Evolutionary conservation across 1,139 yeast species (phyloP).

Genomic region (Blastobotrys malaysiensis): DNA sequence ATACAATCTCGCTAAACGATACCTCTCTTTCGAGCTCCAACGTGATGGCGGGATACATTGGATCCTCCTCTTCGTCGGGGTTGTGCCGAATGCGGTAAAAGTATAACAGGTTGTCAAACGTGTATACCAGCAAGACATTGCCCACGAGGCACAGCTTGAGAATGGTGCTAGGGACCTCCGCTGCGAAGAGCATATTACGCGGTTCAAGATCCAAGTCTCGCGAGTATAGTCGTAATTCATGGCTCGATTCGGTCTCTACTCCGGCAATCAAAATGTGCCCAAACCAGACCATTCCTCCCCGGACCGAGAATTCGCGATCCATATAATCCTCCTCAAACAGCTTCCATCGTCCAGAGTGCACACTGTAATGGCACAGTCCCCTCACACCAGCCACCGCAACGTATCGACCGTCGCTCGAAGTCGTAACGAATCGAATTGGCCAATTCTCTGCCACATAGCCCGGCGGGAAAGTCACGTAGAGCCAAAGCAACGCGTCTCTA

Average conservation of each 20-base stretch:
- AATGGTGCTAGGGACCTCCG: slow-evolving; percentile 28
- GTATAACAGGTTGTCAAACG: slow-evolving; percentile 29
- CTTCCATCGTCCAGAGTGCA: slow-evolving; percentile 39
- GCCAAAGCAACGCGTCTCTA: slow-evolving; percentile 37
- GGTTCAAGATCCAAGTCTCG: slow-evolving; percentile 34
- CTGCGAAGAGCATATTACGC: slow-evolving; percentile 22
- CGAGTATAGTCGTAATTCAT: slow-evolving; percentile 34
- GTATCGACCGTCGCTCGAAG: slow-evolving; percentile 38
- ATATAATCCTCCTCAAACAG: slow-evolving; percentile 33
- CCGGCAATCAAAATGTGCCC: slow-evolving; percentile 36
- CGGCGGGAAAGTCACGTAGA: slow-evolving; percentile 36
- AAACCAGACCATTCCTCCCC: slow-evolving; percentile 42
- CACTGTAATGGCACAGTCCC: slow-evolving; percentile 39
- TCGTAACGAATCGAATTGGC: slow-evolving; percentile 36
- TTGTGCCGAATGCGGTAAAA: slow-evolving; percentile 23
- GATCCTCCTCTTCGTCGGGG: slow-evolving; percentile 9
- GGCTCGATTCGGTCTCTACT: slow-evolving; percentile 28
- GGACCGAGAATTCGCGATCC: slow-evolving; percentile 36
- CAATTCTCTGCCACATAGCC: slow-evolving; percentile 38
- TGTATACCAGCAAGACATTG: slow-evolving; percentile 33
- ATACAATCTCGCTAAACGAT: slow-evolving; percentile 31
- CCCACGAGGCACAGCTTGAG: slow-evolving; percentile 27
- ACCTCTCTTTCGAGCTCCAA: slow-evolving; percentile 29
- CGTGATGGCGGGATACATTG: slow-evolving; percentile 14
- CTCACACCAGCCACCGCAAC: slow-evolving; percentile 40